phyloP scores from a whole-genome alignment of 192 early-diverging fungal species.

The Podila clonocystis region DNA sequence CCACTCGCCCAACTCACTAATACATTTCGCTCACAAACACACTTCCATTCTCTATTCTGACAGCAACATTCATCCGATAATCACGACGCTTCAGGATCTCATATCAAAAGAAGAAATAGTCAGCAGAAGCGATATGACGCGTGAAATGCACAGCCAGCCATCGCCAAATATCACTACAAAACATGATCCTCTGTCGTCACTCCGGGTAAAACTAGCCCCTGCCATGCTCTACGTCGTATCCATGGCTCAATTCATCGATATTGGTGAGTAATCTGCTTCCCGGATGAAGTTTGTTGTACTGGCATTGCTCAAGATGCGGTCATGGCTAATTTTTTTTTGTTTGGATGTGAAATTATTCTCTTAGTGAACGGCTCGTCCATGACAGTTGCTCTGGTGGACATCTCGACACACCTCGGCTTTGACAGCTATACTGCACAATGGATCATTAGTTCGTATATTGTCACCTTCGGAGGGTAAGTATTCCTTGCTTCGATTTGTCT shows the following conservation, averaged over 20 bases:
- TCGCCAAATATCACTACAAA: background rate
- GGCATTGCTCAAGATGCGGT: background rate
- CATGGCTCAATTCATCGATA: conserved; percentile 45
- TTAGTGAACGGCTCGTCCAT: conserved; percentile 44
- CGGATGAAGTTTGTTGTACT: background rate
- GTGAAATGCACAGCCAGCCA: background rate
- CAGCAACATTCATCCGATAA: no score
- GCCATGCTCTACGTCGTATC: conserved; percentile 45
- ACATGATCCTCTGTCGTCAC: background rate
- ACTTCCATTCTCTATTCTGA: no score
- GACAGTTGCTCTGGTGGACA: conserved; percentile 41
- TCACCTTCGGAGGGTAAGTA: conserved; percentile 47
- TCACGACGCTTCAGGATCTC: no score
- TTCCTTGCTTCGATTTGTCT: no score
- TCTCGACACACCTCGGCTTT: conserved; percentile 23
- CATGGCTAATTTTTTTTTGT: background rate
- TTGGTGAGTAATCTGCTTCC: conserved; percentile 12
- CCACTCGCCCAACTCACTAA: no score
- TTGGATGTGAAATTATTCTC: background rate
- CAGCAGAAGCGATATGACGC: no score
- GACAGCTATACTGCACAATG: conserved; percentile 28
- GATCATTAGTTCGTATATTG: conserved; percentile 43
- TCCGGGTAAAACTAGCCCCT: conserved; percentile 19
- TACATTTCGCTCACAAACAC: no score
- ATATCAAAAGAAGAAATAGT: no score